Evolutionary conservation across 129 eudicot genomes (phyloP), one percentile per base, ranked within the genome.

Genomic region (Kitagawia praeruptora): DNA sequence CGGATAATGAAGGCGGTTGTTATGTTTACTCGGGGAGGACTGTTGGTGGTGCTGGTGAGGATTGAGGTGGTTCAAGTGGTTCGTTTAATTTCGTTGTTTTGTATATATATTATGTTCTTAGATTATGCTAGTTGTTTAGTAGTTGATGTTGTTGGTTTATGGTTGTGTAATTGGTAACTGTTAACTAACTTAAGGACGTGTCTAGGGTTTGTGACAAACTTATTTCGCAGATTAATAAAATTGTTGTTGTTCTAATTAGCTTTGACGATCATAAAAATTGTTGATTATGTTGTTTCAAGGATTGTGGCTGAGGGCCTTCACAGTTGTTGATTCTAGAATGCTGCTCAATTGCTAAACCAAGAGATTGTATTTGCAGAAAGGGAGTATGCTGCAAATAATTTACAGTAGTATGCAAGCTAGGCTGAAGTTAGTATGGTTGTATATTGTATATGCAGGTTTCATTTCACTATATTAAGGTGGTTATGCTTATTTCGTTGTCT

Each of bases 31-130:
- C 71, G 19, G 40, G 71, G 39, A 66, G 71, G 71, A 67, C 42
- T 67, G 73, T 28, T 67, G 74, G 73, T 67, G 73, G 42, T 67
- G 73, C 73, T 67, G 21, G 23, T 67, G 72, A 28, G 12, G 23
- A 67, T 2, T 67, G 73, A 67, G 39, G 73, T 58, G 25, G 1
- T 53, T 1, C 6, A 16, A 51, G n/a, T 18, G n/a, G 2, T 53
- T 19, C 10, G 3, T 19, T 53, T 2, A 6, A 5, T 53, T 53
- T 6, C 63, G 25, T 6, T 19, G 27, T 53, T 53, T 53, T 21
- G 25, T 53, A 21, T 53, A 21, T 53, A 53, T 53, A 61, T 51
- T 5, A 16, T 51, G 58, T 51, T 46, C 5, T 51, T 51, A 18
- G n/a, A 18, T 18, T 16, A 16, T n/a, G 69, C 6, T 61, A 61